Conservation (phyloP, 2,329 filamentous ascomycete genomes). For the Rhytidhysteron rufulum region DNA sequence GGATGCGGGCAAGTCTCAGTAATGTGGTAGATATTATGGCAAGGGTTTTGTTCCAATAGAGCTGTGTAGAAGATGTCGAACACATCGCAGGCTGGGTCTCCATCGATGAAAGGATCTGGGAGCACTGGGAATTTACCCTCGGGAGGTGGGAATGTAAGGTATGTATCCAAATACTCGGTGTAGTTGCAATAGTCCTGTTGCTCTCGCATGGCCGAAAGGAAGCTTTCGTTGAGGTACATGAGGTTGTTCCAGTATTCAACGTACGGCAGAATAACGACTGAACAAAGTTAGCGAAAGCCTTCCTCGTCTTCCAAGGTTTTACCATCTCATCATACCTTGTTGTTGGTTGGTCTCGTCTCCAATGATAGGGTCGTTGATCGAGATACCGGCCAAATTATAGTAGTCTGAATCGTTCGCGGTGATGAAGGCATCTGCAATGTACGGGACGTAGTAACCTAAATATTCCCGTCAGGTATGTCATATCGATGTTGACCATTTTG, state of each 20-base stretch:
- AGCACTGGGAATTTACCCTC: conserved; percentile 29
- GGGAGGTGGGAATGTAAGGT: conserved; percentile 32
- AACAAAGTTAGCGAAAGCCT: neutral
- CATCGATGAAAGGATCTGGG: conserved; percentile 11
- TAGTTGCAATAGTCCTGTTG: conserved; percentile 35
- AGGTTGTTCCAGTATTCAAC: conserved; percentile 39
- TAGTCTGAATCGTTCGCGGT: conserved; percentile 50
- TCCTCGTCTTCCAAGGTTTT: conserved; percentile 6
- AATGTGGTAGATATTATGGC: conserved; percentile 51
- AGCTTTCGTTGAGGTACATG: conserved; percentile 42
- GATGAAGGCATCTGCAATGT: conserved; percentile 54
- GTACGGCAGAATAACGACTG: conserved; percentile 31
- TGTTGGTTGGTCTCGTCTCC: conserved; percentile 39
- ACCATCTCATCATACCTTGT: conserved; percentile 25
- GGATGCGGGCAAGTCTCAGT: conserved; percentile 43
- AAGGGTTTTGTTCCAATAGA: conserved; percentile 43
- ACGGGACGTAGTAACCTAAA: conserved; percentile 55
- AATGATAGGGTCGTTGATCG: conserved; percentile 47
- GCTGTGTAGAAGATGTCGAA: conserved; percentile 39
- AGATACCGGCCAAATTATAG: conserved; percentile 50
- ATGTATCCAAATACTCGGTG: conserved; percentile 27
- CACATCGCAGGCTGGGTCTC: conserved; percentile 33
- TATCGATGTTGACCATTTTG: too few species aligned
- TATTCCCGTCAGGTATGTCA: conserved; percentile 2
- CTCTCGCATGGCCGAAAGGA: conserved; percentile 32